phyloP scores from a whole-genome alignment of 441 rosid genomes.

The Pelargonium myrrhifolium region DNA sequence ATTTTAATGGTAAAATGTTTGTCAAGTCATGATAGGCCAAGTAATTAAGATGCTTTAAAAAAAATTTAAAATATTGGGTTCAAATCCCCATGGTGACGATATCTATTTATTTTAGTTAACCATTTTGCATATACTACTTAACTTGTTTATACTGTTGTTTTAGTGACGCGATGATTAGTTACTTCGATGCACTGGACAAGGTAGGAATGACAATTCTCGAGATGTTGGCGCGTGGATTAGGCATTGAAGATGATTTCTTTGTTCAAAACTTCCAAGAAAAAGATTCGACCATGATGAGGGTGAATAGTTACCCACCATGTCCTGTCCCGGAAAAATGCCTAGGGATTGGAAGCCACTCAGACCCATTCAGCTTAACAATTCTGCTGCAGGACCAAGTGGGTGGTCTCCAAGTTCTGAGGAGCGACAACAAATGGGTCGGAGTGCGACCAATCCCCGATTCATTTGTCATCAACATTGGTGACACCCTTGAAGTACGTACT shows the following conservation, averaged over 20 bases:
- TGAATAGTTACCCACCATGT: conserved; percentile 5
- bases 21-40: too few species aligned
- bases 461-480: neutral
- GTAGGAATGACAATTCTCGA: neutral
- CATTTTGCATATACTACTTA: too few species aligned
- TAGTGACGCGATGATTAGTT: neutral
- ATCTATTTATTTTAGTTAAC: too few species aligned
- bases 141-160: neutral
- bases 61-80: too few species aligned
- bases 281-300: conserved; percentile 4
- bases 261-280: conserved; percentile 1
- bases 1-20: too few species aligned
- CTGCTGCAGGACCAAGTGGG: neutral
- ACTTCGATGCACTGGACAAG: neutral
- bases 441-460: neutral
- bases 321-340: conserved; percentile 5
- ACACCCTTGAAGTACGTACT: conserved; percentile 1
- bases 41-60: too few species aligned
- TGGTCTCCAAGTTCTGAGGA: conserved; percentile 2
- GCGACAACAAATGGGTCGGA: conserved; percentile 3
- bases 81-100: too few species aligned
- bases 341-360: neutral
- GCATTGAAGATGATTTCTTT: conserved; percentile 4
- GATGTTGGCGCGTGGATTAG: conserved; percentile 10
- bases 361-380: neutral